A percentile compares a stretch with the other conserved stretches of the same genome.
phyloP scores from a whole-genome alignment of 305 asterid species.

The Solanum hybrid region DNA sequence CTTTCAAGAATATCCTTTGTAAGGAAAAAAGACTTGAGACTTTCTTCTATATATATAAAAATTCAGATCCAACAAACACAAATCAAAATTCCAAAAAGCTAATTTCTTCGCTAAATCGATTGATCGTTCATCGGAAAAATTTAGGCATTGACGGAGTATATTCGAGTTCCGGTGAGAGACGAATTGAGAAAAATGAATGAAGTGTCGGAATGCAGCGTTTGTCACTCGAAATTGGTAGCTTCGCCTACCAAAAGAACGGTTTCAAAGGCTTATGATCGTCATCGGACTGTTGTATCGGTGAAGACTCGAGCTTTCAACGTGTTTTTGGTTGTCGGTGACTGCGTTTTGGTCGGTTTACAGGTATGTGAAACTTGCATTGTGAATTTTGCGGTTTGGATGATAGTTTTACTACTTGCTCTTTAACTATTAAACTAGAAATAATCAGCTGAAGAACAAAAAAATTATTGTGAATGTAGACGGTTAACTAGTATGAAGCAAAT shows the following conservation, averaged over 20 bases:
- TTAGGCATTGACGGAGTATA: neutral
- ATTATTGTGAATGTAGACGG: neutral
- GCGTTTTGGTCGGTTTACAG: conserved; percentile 36
- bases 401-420: neutral
- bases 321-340: conserved; percentile 29
- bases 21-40: neutral
- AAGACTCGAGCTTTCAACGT: conserved; percentile 28
- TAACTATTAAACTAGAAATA: neutral
- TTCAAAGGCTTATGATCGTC: conserved; percentile 33
- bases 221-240: conserved; percentile 32
- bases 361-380: conserved; percentile 7
- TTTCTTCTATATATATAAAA: neutral
- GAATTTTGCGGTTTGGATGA: neutral
- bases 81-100: neutral
- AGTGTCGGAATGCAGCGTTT: conserved; percentile 35
- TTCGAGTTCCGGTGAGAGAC: neutral
- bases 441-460: neutral
- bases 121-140: neutral
- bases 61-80: neutral
- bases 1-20: neutral
- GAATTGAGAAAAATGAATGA: conserved; percentile 15
- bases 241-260: conserved; percentile 16
- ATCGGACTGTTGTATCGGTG: conserved; percentile 22
- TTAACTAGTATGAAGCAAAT: neutral
- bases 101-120: neutral